Evolutionary conservation across 2,329 filamentous ascomycete species (phyloP), one percentile per base, ranked within the genome.

Genomic region (Colletotrichum trifolii): DNA sequence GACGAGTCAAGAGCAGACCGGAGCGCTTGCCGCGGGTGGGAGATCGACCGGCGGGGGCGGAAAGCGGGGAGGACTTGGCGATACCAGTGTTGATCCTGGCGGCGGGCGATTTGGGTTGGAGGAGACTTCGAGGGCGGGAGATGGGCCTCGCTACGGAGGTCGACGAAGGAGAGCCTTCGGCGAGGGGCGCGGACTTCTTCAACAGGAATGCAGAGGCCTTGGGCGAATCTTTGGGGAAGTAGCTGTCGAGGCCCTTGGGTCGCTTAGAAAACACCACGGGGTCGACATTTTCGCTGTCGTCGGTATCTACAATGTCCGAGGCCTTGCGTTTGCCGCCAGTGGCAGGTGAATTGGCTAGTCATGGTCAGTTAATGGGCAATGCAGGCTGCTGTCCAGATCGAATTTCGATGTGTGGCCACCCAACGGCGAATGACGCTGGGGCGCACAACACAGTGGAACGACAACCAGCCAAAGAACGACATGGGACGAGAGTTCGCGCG

Each of bases 41-140:
- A 3, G 93, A 96, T 67, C 93, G 91, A 52, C 93, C 92, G 70
- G 91, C 92, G 45, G 91, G 90, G n/a, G 90, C 87, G 50, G 87
- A 83, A 15, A 87, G 79, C 11, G 88, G 85, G 12, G 85, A 81
- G 1, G 87, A 82, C 68, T 81, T 82, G 66, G 80, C 70, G 66
- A 79, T 74, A 60, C 70, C 73, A 8, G 79, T 78, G 74, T 79
- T 82, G 60, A 85, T 70, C 70, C 79, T 85, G 45, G 78, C 69
- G 56, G 79, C 74, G 13, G 85, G 85, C 5, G 86, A 87, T 71
- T 82, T 85, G 66, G 86, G 80, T 67, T 85, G 81, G 60, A 88
- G 77, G 25, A 84, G 75, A 52, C 75, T 73, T 47, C 84, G 77
- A 10, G 80, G 77, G 50, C 79, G 83, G 59, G 77, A 69, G 4